A percentile compares a stretch with the other conserved stretches of the same genome.
Conservation (phyloP, 2,329 filamentous ascomycete genomes). For the Clarireedia paspali region DNA sequence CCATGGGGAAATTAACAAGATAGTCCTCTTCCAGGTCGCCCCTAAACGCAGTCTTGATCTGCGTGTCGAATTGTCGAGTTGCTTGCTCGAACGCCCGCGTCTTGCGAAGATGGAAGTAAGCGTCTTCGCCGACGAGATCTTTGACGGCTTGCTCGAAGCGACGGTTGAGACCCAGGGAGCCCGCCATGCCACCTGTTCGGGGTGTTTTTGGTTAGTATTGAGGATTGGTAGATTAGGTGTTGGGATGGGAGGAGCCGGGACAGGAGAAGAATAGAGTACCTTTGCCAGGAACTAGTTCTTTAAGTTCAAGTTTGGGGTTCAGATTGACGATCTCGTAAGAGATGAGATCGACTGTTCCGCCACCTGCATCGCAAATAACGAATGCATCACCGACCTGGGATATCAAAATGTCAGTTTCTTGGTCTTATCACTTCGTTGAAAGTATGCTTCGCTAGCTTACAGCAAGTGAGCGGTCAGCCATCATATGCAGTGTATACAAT, state of each 20-base stretch:
- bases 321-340: slow-evolving; percentile 22
- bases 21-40: slow-evolving; percentile 23
- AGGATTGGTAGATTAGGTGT: not conserved
- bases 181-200: slow-evolving; percentile 21
- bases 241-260: not conserved
- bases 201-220: not conserved
- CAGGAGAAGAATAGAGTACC: slow-evolving; percentile 3
- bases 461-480: slow-evolving; percentile 5
- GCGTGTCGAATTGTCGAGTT: slow-evolving; percentile 27
- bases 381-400: slow-evolving; percentile 24
- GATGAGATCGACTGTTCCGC: slow-evolving; percentile 30
- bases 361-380: slow-evolving; percentile 28
- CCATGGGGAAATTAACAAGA: slow-evolving; percentile 24
- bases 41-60: slow-evolving; percentile 24
- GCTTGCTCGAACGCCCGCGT: slow-evolving; percentile 26
- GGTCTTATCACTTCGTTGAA: slow-evolving; percentile 8
- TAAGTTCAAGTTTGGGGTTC: slow-evolving; percentile 17
- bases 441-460: slow-evolving; percentile 13
- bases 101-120: slow-evolving; percentile 25
- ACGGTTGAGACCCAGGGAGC: slow-evolving; percentile 22
- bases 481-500: slow-evolving; percentile 12
- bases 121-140: slow-evolving; percentile 22
- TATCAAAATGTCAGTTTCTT: not conserved
- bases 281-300: slow-evolving; percentile 21
- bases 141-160: slow-evolving; percentile 22